Percentiles rank a stretch among this genome's conserved stretches.
Conservation (phyloP, 331 rosid species). For the Rhamnella rubrinervis region DNA sequence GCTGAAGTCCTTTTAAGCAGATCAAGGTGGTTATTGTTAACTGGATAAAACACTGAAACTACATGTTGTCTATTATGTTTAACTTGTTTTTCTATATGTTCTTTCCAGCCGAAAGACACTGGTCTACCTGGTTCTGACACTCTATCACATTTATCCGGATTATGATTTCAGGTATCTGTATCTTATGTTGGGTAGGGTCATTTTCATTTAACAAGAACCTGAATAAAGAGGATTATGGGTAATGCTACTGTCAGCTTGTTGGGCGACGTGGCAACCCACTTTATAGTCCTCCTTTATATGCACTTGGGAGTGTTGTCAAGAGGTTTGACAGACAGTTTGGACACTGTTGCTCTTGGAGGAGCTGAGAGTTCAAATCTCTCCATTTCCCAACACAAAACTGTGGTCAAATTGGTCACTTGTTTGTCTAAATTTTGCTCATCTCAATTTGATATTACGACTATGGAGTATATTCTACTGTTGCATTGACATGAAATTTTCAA, state of each 20-base stretch:
- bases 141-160: constrained; percentile 93
- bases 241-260: constrained; percentile 93
- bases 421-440: background rate
- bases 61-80: constrained; percentile 30
- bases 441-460: background rate
- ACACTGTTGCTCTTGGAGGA: constrained; percentile 88
- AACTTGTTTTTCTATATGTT: constrained; percentile 28
- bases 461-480: constrained; percentile 13
- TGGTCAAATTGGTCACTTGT: constrained; percentile 30
- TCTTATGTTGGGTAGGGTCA: constrained; percentile 14
- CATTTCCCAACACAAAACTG: constrained; percentile 73
- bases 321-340: constrained; percentile 97
- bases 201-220: background rate
- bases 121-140: constrained; percentile 88
- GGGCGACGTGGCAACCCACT: constrained; percentile 98
- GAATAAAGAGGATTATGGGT: constrained; percentile 88
- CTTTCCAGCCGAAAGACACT: constrained; percentile 88
- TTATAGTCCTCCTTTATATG: constrained; percentile 63
- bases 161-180: constrained; percentile 92
- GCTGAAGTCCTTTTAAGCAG: constrained; percentile 56
- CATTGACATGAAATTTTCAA: constrained; percentile 2
- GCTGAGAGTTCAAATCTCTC: constrained; percentile 99
- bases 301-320: constrained; percentile 98
- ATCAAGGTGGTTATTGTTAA: constrained; percentile 58
- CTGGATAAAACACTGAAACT: constrained; percentile 28